Base-by-base conservation (phyloP, 2,329 filamentous ascomycete genomes). In the Knufia petricola region DNA sequence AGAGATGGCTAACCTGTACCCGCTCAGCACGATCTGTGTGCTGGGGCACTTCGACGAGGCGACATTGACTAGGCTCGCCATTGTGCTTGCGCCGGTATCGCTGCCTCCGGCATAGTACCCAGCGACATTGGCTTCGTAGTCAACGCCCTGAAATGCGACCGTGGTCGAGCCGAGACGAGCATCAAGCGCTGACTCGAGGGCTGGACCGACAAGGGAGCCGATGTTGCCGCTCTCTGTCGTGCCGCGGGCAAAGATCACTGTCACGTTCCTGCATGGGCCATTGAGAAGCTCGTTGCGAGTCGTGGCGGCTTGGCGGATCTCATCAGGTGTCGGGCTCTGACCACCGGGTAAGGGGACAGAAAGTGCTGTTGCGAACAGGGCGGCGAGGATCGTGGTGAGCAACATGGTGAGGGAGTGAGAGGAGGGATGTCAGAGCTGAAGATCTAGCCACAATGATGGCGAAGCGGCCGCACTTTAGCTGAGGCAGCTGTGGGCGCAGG, bases 171-270 rank as follows among this genome's bases (percentile, higher is more conserved):
- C 72, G 50, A 76, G 61, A 44, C 61, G 58, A 3, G 57, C 40
- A 7, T 64, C 64, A 1, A 79, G 59, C 1, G 69, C 67, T 31
- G 68, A 61, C 51, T 74, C 72, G 54, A 78, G 72, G 1, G 72
- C 69, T 1, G 75, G 75, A 1, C 76, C 76, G 1, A 70, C 66
- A 4, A 70, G 52, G 20, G 57, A 23, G 19, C 76, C 76, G 43
- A 79, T 71, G 55, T 76, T 78, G 34, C 74, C 74, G 1, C 53
- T 30, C 60, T 78, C 74, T 4, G 68, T 70, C 3, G 75, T 77
- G 7, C 76, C 76, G 15, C 76, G 70, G n/a, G 76, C 76, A 55
- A 75, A 79, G 55, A 79, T 71, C 45, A 79, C 61, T 6, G 74
- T 78, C 52, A 75, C 66, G 26, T 64, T 58, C 28, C 68, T 69